These are phyloP conservation scores for Aspergillus costaricaensis DNA, from an alignment of 2,329 filamentous ascomycete genomes.

Conservation along the genomic window DNA sequence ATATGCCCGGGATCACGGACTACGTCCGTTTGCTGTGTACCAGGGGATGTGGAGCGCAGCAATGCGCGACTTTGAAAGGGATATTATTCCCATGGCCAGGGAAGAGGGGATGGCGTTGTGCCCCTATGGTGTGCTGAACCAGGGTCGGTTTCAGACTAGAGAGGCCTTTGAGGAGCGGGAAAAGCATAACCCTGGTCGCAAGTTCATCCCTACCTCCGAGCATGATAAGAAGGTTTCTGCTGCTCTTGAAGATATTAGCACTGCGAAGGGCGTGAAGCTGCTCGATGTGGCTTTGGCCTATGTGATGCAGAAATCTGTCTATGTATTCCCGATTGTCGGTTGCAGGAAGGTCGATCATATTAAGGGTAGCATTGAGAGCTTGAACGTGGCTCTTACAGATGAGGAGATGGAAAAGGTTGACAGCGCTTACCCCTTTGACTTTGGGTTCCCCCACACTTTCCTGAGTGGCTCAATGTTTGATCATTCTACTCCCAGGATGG, in stretches of 20 bases:
- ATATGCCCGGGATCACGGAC: conserved; percentile 67
- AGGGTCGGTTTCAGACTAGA: conserved; percentile 45
- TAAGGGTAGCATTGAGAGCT: conserved; percentile 55
- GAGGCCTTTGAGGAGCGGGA: conserved; percentile 31
- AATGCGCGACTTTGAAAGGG: conserved; percentile 67
- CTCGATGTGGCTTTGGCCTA: conserved; percentile 51
- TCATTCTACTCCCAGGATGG: not conserved
- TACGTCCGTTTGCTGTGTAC: conserved; percentile 71
- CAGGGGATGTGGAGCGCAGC: conserved; percentile 65
- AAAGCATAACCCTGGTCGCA: conserved; percentile 24
- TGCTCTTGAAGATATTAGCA: conserved; percentile 13
- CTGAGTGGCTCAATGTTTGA: conserved; percentile 13
- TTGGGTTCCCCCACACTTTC: conserved; percentile 52
- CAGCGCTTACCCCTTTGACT: conserved; percentile 27
- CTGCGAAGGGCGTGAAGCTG: conserved; percentile 7
- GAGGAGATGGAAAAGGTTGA: conserved; percentile 60
- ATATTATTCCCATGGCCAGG: conserved; percentile 67
- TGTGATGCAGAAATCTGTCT: conserved; percentile 48
- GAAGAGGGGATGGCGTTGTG: conserved; percentile 64
- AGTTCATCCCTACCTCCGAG: conserved; percentile 14
- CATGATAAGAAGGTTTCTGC: conserved; percentile 19
- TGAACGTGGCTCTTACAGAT: conserved; percentile 52
- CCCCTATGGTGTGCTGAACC: conserved; percentile 49
- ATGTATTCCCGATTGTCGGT: conserved; percentile 58
- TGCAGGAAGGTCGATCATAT: conserved; percentile 54